Evolutionary conservation across 768 basidiomycete genomes (phyloP).

Genomic region (Neoboletus subvelutipes): DNA sequence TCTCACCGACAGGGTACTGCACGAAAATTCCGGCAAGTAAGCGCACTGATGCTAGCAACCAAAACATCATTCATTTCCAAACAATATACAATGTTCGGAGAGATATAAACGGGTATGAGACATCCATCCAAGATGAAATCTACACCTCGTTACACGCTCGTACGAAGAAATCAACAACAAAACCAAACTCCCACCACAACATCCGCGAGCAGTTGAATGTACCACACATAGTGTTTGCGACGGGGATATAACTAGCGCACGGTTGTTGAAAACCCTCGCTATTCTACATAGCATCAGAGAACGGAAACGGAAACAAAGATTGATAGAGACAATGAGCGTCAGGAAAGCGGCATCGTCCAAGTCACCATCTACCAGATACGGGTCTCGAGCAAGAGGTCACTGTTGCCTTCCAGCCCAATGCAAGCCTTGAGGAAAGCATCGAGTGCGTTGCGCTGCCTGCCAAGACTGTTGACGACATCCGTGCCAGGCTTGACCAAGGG

Average conservation of each 20-base stretch:
- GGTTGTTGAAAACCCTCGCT: slow-evolving; percentile 27
- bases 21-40: too few relatives aligned
- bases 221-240: not conserved
- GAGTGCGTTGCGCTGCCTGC: slow-evolving; percentile 92
- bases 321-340: not conserved
- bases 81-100: too few relatives aligned
- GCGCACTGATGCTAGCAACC: too few relatives aligned
- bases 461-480: slow-evolving; percentile 93
- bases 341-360: not conserved
- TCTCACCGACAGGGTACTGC: too few relatives aligned
- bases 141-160: too few relatives aligned
- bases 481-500: slow-evolving; percentile 92
- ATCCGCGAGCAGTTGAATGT: slow-evolving; percentile 18
- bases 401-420: slow-evolving; percentile 78
- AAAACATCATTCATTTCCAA: too few relatives aligned
- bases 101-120: too few relatives aligned
- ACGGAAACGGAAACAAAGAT: not conserved
- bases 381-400: slow-evolving; percentile 83
- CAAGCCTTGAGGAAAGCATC: slow-evolving; percentile 95
- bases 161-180: too few relatives aligned
- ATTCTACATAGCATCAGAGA: not conserved
- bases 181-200: not conserved
- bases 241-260: not conserved
- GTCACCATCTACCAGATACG: slow-evolving; percentile 72
- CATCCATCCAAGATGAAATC: too few relatives aligned